phyloP scores from a whole-genome alignment of 208 protist species.

The Leishmania tarentolae region DNA sequence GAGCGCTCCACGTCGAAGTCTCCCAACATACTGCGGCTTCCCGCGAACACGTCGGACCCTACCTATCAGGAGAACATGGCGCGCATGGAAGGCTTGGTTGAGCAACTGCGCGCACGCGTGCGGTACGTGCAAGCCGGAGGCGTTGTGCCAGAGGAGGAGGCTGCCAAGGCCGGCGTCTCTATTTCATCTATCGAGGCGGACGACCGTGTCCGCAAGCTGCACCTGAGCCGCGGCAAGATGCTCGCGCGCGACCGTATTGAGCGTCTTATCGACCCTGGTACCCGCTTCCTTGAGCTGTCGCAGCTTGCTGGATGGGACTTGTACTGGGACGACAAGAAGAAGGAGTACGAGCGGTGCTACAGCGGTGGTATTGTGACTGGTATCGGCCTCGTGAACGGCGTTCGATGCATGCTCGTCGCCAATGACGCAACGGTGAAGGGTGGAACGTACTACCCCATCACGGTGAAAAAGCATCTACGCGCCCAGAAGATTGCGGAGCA shows the following conservation, averaged over 20 bases:
- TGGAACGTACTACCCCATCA: constrained; percentile 98
- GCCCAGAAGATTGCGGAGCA: constrained; percentile 96
- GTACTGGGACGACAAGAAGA: constrained; percentile 73
- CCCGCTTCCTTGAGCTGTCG: constrained; percentile 96
- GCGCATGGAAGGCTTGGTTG: constrained; percentile 53
- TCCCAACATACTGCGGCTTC: constrained; percentile 55
- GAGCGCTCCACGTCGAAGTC: constrained; percentile 35
- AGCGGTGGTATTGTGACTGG: constrained; percentile 95
- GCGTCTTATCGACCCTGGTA: constrained; percentile 86
- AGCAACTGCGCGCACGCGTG: constrained; percentile 45
- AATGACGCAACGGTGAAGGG: constrained; percentile 98
- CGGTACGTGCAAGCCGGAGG: constrained; percentile 34
- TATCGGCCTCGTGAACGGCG: constrained; percentile 82
- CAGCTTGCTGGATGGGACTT: constrained; percentile 94
- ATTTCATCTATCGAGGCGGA: constrained; percentile 29
- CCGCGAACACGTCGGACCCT: constrained; percentile 36
- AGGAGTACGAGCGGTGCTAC: constrained; percentile 74
- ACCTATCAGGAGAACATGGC: constrained; percentile 50
- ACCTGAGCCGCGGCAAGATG: constrained; percentile 84
- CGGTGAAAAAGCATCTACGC: constrained; percentile 97
- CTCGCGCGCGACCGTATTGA: constrained; percentile 93
- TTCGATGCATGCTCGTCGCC: constrained; percentile 95
- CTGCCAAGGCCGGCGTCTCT: constrained; percentile 12
- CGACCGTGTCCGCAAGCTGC: constrained; percentile 24
- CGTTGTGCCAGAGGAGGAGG: constrained; percentile 25